Percentiles rank a stretch among this genome's conserved stretches.
These are phyloP conservation scores for Erysimum cheiranthoides DNA, from an alignment of 345 rosid genomes.

Conservation along the genomic window DNA sequence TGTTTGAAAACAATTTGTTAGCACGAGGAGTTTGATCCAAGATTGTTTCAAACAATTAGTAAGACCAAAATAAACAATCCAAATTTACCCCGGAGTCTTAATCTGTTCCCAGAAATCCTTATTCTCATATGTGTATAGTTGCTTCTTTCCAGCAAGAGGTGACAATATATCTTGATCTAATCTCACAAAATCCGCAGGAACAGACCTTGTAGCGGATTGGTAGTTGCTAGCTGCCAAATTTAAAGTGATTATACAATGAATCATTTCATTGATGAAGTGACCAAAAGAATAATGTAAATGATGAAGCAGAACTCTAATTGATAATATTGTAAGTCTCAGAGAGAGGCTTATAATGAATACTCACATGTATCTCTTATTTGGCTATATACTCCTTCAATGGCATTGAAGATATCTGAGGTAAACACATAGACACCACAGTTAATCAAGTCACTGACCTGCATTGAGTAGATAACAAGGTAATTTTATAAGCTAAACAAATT, in stretches of 20 bases:
- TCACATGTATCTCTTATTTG: slow-evolving; percentile 68
- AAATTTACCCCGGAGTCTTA: slow-evolving; percentile 80
- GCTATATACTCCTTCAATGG: slow-evolving; percentile 61
- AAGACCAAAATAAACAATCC: not conserved
- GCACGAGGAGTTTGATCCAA: not conserved
- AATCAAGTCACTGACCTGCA: slow-evolving; percentile 85
- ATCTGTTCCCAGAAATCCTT: slow-evolving; percentile 93
- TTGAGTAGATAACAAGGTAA: not conserved
- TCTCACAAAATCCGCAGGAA: slow-evolving; percentile 73
- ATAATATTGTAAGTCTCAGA: slow-evolving; percentile 15
- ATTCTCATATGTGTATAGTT: slow-evolving; percentile 73
- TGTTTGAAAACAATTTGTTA: slow-evolving; percentile 38
- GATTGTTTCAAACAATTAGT: not conserved
- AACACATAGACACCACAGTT: slow-evolving; percentile 87
- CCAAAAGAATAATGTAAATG: not conserved
- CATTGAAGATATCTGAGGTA: slow-evolving; percentile 65
- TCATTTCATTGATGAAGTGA: not conserved
- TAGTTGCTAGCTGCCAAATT: slow-evolving; percentile 67
- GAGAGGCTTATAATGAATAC: slow-evolving; percentile 25
- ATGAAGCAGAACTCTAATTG: not conserved
- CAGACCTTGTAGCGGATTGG: slow-evolving; percentile 71
- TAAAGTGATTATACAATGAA: slow-evolving; percentile 8
- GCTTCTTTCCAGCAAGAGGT: slow-evolving; percentile 90
- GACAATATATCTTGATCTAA: slow-evolving; percentile 92
- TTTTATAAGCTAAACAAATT: slow-evolving; percentile 13